Base-by-base conservation (phyloP, 768 basidiomycete species). In the Hericium erinaceus region DNA sequence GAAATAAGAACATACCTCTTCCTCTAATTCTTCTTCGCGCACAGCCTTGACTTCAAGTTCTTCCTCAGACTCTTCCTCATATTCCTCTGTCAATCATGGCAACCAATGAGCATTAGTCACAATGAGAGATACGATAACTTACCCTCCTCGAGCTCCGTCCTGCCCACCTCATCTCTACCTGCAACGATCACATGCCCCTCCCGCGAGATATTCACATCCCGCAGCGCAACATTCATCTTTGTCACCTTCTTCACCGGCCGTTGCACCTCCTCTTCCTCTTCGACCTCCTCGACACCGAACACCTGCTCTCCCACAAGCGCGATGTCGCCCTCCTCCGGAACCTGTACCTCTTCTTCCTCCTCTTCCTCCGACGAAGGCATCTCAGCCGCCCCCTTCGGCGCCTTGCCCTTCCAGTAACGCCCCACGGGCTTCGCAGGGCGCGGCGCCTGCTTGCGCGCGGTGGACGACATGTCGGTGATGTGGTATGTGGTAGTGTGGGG, bases 371-470 rank as follows among this genome's bases (percentile, higher is more conserved):
- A 84, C 62, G 86, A 85, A 20, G 80, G 74, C 41, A 73, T 70
- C 24, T 81, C 81, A 1, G 73, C 73, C 38, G 73, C 77, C 49
- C 88, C 89, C 69, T 90, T 92, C 0, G 92, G 92, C 0, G 84
- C 89, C 64, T 92, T 91, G 56, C 93, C 93, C 64, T 88, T 89
- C 84, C 91, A 90, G 70, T 95, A 95, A 2, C 93, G 87, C 6
- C 82, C 87, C 2, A 82, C 91, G 4, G 93, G 90, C 54, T 78
- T 75, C n/a, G 90, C 79, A 7, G 84, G 78, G n/a, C 89, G 82
- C 20, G 86, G 82, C 8, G 89, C 89, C 59, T 82, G 80, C 64
- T 92, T 92, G 59, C 84, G 78, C 1, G 59, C 61, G 11, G 66
- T 56, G 13, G 66, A 53, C 11, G 66, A 57, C 58, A 62, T 62